Conservation (phyloP, 1,139 yeast species). For the Zygosaccharomyces sapae region DNA sequence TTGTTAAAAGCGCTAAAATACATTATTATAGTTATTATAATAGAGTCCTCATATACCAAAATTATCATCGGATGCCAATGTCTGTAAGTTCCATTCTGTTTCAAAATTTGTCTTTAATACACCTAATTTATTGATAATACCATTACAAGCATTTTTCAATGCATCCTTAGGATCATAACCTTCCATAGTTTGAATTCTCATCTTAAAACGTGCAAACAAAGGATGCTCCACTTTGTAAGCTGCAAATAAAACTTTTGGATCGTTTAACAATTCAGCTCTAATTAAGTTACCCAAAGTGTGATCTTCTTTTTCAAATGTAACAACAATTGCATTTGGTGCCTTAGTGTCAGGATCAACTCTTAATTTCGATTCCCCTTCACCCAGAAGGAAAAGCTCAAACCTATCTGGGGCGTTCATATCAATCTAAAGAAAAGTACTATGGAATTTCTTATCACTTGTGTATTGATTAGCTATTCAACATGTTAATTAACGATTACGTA, state of each 20-base stretch:
- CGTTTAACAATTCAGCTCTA: conserved; percentile 80
- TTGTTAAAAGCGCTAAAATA: background rate
- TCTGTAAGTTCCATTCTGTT: conserved; percentile 90
- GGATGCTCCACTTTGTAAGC: conserved; percentile 99
- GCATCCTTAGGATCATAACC: conserved; percentile 92
- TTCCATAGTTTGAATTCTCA: conserved; percentile 93
- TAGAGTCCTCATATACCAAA: conserved; percentile 14
- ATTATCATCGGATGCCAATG: conserved; percentile 58
- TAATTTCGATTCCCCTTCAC: conserved; percentile 94
- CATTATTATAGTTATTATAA: background rate
- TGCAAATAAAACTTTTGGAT: conserved; percentile 83
- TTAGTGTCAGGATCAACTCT: conserved; percentile 90
- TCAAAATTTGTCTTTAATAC: conserved; percentile 71
- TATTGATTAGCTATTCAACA: no score
- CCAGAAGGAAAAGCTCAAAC: conserved; percentile 89
- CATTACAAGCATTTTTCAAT: conserved; percentile 79
- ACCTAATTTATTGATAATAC: conserved; percentile 74
- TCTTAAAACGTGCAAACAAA: conserved; percentile 84
- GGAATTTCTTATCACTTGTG: background rate
- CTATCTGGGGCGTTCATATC: conserved; percentile 97
- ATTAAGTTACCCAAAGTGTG: conserved; percentile 91
- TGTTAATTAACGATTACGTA: no score
- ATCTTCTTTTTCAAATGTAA: conserved; percentile 93
- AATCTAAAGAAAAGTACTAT: background rate
- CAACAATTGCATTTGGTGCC: conserved; percentile 90